Evolutionary conservation across 2,329 filamentous ascomycete genomes (phyloP), one percentile per base, ranked within the genome.

Genomic region (Pyricularia pennisetigena): DNA sequence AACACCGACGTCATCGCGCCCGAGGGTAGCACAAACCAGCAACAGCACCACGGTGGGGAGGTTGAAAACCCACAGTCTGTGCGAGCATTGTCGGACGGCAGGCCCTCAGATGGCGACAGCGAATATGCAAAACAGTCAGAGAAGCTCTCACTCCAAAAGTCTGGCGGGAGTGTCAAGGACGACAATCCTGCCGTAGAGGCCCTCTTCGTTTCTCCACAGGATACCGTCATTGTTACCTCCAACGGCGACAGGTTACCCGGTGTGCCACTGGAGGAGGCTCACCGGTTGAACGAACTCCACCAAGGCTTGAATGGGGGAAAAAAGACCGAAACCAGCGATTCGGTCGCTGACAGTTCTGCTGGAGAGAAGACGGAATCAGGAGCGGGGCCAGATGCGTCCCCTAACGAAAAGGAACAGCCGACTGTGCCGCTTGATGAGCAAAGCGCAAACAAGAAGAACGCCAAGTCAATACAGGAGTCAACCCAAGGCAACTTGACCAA

Each of bases 141-240:
- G 74, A 87, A 85, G 72, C 78, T 87, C 10, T 85, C 85, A 0
- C 78, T 80, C 62, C 76, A 79, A 49, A 75, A 76, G 3, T 74
- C 74, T 1, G 68, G 74, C 14, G 71, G 74, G 54, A 49, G 64
- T 28, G 71, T 76, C 72, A 69, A 75, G 20, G 70, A 74, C 65
- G 69, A 78, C 66, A 80, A 81, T 4, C 82, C 87, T 16, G 88
- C 89, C 1, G 79, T 88, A 65, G 82, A 89, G 74, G 89, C 90
- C 32, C 83, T 78, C n/a, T 87, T 85, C 70, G 79, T 89, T 35
- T 94, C 91, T 0, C 85, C 89, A 0, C 86, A 89, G 65, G 90
- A 94, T 75, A 86, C 90, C 0, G 86, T 93, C 20, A 86, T 94
- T 64, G 80, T 88, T 67, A 92, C 90, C 0, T 83, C 84, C 16